Base-by-base conservation (phyloP, 495 filamentous ascomycete species). In the Aspergillus panamensis region DNA sequence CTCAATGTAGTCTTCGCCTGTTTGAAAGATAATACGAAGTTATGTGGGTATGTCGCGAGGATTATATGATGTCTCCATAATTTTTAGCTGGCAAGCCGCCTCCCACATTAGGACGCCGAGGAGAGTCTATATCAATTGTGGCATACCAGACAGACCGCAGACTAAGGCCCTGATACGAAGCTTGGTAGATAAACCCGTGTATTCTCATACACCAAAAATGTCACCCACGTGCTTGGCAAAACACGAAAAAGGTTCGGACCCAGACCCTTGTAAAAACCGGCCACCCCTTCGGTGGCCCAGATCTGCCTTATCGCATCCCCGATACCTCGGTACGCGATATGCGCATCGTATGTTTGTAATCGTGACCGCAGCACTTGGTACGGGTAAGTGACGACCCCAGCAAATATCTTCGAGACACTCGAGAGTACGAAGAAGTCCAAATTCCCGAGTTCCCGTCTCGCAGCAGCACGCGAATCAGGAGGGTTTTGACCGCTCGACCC, bases 131-230 rank as follows among this genome's bases (percentile, higher is more conserved):
- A 40, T 40, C 5, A 9, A 40, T 40, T 5, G 5, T 40, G 13
- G 17, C 17, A 20, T 25, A 2, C 25, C 5, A 25, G 25, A 5
- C 25, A 25, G 25, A 5, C 2, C 25, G 42, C 9, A 21, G 42
- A 45, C 5, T 35, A 57, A 19, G 10, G 14, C 12, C 44, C 31
- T 21, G 58, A 58, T 10, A 58, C 35, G 8, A 72, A 39, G 31
- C 40, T 48, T 0, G 70, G 59, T 58, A 76, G 19, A 59, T 68
- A 66, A n/a, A 57, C 78, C 74, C 85, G 92, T 53, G 84, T 87
- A 73, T 97, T 97, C 77, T 98, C 94, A 73, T 97, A 97, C 47
- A 97, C 92, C 63, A 98, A 70, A 69, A 98, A 97, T n/a, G 93
- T 97, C 42, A 96, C 89, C 84, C 94, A 96, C 13, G 93, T 97